Evolutionary conservation across 306 rosid species (phyloP), one percentile per base, ranked within the genome.

Genomic region (Lotus japonicus): DNA sequence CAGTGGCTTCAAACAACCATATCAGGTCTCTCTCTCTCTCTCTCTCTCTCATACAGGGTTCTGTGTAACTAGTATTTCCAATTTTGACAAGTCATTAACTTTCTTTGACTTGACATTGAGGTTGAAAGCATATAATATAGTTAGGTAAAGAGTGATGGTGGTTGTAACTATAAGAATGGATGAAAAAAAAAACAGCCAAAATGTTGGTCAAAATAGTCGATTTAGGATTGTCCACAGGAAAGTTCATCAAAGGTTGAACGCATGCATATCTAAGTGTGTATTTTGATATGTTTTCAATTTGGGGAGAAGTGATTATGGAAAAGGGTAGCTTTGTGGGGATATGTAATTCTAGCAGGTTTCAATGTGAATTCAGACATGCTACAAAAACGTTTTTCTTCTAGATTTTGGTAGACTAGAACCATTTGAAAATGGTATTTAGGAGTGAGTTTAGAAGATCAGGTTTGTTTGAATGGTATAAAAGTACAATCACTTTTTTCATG

Each of bases 1-100:
- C 82, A 76, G 54, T 83, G 84, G 80, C 84, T 83, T 73, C 80
- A 83, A 42, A 53, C 75, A 58, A 83, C 82, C 15, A 45, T 83
- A 69, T 76, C 84, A 83, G 87, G 84, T 83, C 4, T 50, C 7
- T 59, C 4, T 55, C 45, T 46, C 46, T 63, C 50, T 26, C 19
- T 41, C 49, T 31, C 19, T 16, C 14, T 21, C 61, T 26, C n/a
- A n/a, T n/a, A n/a, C n/a, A n/a, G n/a, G 44, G 48, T 43, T 52
- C 19, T 55, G 14, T 10, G 33, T 17, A 65, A 65, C 70, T 46
- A 63, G 39, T 23, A 11, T 21, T 43, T 3, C 56, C 43, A 0
- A 13, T 9, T 49, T 35, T 14, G 10, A 51, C n/a, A 55, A 48
- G 36, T 57, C 39, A 28, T 4, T 71, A 9, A 58, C 45, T 41